Evolutionary conservation across 352 stramenopile species (phyloP), one percentile per base, ranked within the genome.

Genomic region (Elongisporangium prolatum): DNA sequence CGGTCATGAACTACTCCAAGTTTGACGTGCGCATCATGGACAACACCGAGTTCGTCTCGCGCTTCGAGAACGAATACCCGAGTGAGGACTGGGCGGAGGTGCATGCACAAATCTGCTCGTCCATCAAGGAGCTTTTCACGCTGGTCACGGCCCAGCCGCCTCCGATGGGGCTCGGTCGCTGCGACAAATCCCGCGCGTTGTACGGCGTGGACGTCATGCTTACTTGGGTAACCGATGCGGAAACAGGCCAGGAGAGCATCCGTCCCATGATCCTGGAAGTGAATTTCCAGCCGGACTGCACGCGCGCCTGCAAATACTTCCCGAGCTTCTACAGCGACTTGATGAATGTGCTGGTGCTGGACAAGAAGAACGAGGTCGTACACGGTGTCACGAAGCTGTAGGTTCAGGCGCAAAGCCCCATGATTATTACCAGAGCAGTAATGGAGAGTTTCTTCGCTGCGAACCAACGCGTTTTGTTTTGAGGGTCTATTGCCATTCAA

Each of bases 151-250:
- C 67, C 13, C 64, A 74, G 44, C 67, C 69, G 53, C 64, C 74
- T 52, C 74, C 74, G 28, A 57, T 79, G 60, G 74, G 74, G 21
- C 59, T 84, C n/a, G 74, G 74, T 20, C 70, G 72, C 24, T 81
- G 69, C 61, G 67, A 64, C 20, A 84, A 84, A 60, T 80, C 69
- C 21, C 74, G 74, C 54, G 74, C 74, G 49, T 58, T 84, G 20
- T 84, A 84, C 57, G 74, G 74, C 21, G 74, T 84, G 49, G 74
- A 84, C 50, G 67, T 81, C 10, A 84, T 84, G 74, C 58, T 84
- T 20, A 65, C 65, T 53, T 84, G 74, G 74, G 62, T 72, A 55
- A 63, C 38, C 2, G 51, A 78, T 38, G 58, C 68, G 34, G 62
- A 74, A 50, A 72, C 64, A 57, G 69, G 67, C 20, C 65, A 77